Base-by-base conservation (phyloP, 495 filamentous ascomycete genomes). In the Penicillium samsonianum region DNA sequence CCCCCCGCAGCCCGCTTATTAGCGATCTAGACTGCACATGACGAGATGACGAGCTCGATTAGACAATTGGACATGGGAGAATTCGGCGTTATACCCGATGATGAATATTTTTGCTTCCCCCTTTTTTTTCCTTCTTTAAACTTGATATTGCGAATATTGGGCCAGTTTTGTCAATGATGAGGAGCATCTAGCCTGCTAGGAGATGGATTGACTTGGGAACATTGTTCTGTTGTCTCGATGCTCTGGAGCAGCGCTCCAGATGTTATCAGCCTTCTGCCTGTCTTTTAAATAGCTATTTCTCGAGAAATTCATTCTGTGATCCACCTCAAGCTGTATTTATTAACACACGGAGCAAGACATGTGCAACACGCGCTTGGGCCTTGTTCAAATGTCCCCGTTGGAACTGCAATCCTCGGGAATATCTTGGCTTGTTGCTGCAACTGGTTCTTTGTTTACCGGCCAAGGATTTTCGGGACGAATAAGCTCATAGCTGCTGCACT, bases 1-100 rank as follows among this genome's bases (percentile, higher is more conserved):
- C 48, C 68, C 73, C 9, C 67, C 72, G 31, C 75, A 78, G 50
- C 64, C 71, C 20, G 66, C 73, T 23, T 78, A 78, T 60, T 76
- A 65, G 58, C 53, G 33, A 33, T 56, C 40, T 52, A 50, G 26
- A 41, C 48, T 48, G 61, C 64, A 58, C 56, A 68, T 71, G 60
- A 72, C 52, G 69, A 71, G 67, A 70, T 64, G 59, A 70, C 45
- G 56, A 66, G 63, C 55, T 57, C 57, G 61, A 61, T 61, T 74
- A 67, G 65, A 69, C 50, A 38, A 62, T 66, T 64, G 63, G 64
- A 69, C 62, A 67, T 58, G 65, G 65, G 65, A 65, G 70, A 62
- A 63, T 59, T 62, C 46, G 73, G 73, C 73, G 73, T 76, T 74
- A 59, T 64, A 67, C 65, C 65, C 57, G 59, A 69, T 60, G 33